Base-by-base conservation (phyloP, 73 alveolate genomes). In the Paramecium tetraurelia region DNA sequence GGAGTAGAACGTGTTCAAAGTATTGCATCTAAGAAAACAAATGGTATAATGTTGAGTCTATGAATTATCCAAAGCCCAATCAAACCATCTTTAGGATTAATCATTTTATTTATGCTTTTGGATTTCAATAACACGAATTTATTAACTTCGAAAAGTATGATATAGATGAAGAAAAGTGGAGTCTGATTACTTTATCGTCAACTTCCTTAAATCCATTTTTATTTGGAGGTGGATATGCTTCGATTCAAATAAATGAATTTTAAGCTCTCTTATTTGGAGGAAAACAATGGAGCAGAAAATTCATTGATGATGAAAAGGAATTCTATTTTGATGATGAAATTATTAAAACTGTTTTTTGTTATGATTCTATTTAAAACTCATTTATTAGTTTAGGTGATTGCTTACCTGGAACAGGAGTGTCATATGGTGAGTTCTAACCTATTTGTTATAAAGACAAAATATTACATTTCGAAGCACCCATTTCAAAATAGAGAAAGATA, bases 301-400 rank as follows among this genome's bases (percentile, higher is more conserved):
- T 63, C 22, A 27, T 63, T 12, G 84, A 63, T 63, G 84, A 63
- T 31, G 84, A 63, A 33, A 63, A 24, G 11, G 84, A 63, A 63
- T 33, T 63, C 9, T 63, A 33, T 33, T 33, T 29, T 72, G 59
- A 72, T 72, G 59, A 72, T 35, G 57, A 72, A 72, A 72, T 72
- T 0, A 31, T 72, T 14, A 72, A 20, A 36, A 72, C 59, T 14
- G 86, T 72, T 10, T 72, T 72, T 72, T 33, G 33, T 9, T 72
- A 35, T 72, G 59, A 72, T 36, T 20, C 33, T 3, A 40, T 3
- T 12, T 35, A 12, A 33, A 72, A 72, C 59, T 36, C 31, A 12
- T 72, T 72, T 72, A 72, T 72, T 2, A 72, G 86, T 72, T 38
- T 72, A 21, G 86, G 86, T 7, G 86, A 72, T 72, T 72, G 57